Percentiles rank a stretch among this genome's conserved stretches.
These are phyloP conservation scores for Hippophae tibetana DNA, from an alignment of 306 rosid genomes.

Conservation along the genomic window DNA sequence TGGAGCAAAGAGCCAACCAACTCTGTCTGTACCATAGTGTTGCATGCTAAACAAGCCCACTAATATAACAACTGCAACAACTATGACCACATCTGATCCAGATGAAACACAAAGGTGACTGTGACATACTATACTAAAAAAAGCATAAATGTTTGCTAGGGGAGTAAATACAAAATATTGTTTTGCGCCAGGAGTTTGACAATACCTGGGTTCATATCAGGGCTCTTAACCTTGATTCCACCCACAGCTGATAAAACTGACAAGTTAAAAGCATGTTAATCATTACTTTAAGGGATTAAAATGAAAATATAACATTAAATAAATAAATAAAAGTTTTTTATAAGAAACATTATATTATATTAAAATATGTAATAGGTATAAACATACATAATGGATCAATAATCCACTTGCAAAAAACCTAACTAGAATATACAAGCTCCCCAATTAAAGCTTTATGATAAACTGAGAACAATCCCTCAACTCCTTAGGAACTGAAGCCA, in stretches of 20 bases:
- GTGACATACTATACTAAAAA: slow-evolving; percentile 1
- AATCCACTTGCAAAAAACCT: too few relatives aligned
- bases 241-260: slow-evolving; percentile 93
- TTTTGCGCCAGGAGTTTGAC: slow-evolving; percentile 18
- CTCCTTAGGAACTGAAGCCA: too few relatives aligned
- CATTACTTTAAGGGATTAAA: slow-evolving; percentile 13
- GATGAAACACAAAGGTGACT: neutral
- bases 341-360: too few relatives aligned
- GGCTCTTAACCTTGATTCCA: slow-evolving; percentile 86
- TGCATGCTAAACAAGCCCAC: slow-evolving; percentile 89
- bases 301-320: neutral
- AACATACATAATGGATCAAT: too few relatives aligned
- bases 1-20: slow-evolving; percentile 99
- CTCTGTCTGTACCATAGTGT: slow-evolving; percentile 90
- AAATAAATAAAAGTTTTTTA: too few relatives aligned
- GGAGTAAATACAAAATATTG: slow-evolving; percentile 7
- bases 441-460: too few relatives aligned
- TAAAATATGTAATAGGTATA: too few relatives aligned
- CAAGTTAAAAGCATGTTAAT: slow-evolving; percentile 17
- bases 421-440: too few relatives aligned
- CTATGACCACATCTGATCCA: slow-evolving; percentile 60
- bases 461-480: too few relatives aligned
- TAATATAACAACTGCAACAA: slow-evolving; percentile 80
- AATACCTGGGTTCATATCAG: slow-evolving; percentile 51
- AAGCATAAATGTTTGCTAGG: slow-evolving; percentile 5